Evolutionary conservation across 2,329 filamentous ascomycete species (phyloP).

Genomic region (Fusarium sp.): DNA sequence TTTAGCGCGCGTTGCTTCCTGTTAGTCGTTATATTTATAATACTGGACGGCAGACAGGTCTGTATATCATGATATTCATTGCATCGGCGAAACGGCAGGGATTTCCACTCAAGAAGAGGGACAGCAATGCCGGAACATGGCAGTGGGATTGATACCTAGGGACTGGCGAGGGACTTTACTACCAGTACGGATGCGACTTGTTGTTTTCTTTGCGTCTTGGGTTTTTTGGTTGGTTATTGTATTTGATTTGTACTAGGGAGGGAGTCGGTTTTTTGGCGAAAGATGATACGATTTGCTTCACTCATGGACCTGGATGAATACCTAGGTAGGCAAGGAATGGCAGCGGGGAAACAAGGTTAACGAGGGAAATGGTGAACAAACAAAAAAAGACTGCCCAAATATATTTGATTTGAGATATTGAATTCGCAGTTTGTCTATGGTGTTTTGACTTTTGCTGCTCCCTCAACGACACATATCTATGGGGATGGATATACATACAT

Average conservation of each 20-base stretch:
- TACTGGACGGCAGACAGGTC: slow-evolving; percentile 32
- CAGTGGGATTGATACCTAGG: slow-evolving; percentile 28
- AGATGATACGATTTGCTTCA: slow-evolving; percentile 6
- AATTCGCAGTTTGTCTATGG: slow-evolving; percentile 12
- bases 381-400: slow-evolving; percentile 28
- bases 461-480: slow-evolving; percentile 11
- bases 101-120: slow-evolving; percentile 23
- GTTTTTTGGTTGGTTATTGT: not conserved
- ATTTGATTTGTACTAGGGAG: slow-evolving; percentile 1
- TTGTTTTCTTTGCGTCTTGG: slow-evolving; percentile 10
- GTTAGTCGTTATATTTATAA: slow-evolving; percentile 21
- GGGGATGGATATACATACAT: slow-evolving; percentile 26
- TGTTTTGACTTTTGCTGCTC: not conserved
- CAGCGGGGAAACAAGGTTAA: slow-evolving; percentile 1
- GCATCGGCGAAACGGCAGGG: slow-evolving; percentile 40
- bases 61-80: slow-evolving; percentile 35
- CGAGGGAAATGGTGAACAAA: slow-evolving; percentile 2
- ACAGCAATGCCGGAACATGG: slow-evolving; percentile 10
- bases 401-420: slow-evolving; percentile 3
- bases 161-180: not conserved
- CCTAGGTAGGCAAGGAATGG: not conserved
- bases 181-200: slow-evolving; percentile 1
- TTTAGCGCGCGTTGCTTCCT: slow-evolving; percentile 40
- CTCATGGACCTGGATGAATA: not conserved
- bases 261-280: slow-evolving; percentile 14